Base-by-base conservation (phyloP, 208 protist species). In the Leishmania martiniquensis region DNA sequence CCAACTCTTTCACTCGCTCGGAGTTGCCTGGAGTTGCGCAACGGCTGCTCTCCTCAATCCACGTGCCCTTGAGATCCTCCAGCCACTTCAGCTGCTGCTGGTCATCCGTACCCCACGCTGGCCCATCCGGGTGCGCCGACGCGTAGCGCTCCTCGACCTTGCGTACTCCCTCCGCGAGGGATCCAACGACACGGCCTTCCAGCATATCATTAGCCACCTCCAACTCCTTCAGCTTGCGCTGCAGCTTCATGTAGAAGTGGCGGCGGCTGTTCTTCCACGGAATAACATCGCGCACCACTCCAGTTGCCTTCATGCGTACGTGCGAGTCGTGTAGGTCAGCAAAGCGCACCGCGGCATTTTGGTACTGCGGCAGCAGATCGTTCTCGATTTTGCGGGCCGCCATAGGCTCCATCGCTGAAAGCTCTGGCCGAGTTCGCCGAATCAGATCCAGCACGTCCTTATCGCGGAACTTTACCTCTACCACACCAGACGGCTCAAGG, bases 271-370 rank as follows among this genome's bases (percentile, higher is more conserved):
- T 66, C 70, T 87, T 89, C 98, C 99, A 99, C 55, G 88, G 87
- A 0, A 99, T 77, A 17, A 98, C 89, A 68, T 96, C 94, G 6
- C 80, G 70, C 73, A 99, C 98, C 12, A 91, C 88, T 67, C 95
- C 92, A 79, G 98, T 99, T 25, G 96, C 94, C 72, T 96, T 93
- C 99, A 99, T 99, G 72, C 98, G 91, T 13, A 98, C 96, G 65
- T 97, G 84, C 0, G 94, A 98, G 87, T 99, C 99, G 81, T 99
- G 99, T 37, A 99, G 89, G 73, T 99, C 98, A 49, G 98, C 97
- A 82, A 99, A 99, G 65, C 94, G 87, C 74, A 98, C 89, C 2
- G 98, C 98, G 9, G 99, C 91, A 77, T 99, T 96, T 67, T 90
- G 86, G 89, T 99, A 99, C 62, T 94, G 86, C 63, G 97, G 90